Conservation (phyloP, 768 basidiomycete genomes). For the Brasilioporus rufonigricans region DNA sequence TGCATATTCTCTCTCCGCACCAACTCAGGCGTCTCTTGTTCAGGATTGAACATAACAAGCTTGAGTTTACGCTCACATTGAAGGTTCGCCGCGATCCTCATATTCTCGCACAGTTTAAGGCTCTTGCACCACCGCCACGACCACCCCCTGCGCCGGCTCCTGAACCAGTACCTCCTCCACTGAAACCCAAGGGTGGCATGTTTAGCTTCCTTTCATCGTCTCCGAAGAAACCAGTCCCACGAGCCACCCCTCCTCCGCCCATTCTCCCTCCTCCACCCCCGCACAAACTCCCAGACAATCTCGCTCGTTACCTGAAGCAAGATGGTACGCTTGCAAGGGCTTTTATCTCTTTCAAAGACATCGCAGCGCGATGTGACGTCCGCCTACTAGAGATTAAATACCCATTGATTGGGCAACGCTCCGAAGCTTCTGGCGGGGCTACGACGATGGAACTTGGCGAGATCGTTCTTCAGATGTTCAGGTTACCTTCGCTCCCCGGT, state of each 20-base stretch:
- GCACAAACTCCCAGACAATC: conserved; percentile 62
- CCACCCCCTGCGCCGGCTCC: conserved; percentile 37
- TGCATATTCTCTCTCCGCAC: neutral
- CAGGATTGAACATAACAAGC: conserved; percentile 90
- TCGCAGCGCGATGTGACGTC: conserved; percentile 80
- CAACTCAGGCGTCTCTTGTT: neutral
- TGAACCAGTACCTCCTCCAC: conserved; percentile 43
- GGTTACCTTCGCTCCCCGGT: conserved; percentile 86
- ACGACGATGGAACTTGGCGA: conserved; percentile 79
- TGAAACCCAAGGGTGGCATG: conserved; percentile 62
- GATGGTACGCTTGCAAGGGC: conserved; percentile 89
- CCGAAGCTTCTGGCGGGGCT: conserved; percentile 50
- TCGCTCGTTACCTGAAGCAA: conserved; percentile 78
- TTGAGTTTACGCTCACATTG: conserved; percentile 90
- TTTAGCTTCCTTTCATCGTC: conserved; percentile 75
- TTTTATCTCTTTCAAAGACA: conserved; percentile 86
- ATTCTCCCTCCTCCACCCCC: conserved; percentile 36
- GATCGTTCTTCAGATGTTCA: conserved; percentile 86
- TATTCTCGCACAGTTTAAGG: conserved; percentile 74
- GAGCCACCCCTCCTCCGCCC: conserved; percentile 32
- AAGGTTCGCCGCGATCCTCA: conserved; percentile 87
- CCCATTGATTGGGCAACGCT: conserved; percentile 75
- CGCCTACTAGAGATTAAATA: conserved; percentile 80
- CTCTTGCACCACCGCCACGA: conserved; percentile 51
- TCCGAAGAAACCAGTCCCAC: conserved; percentile 63